phyloP scores from a whole-genome alignment of 2,329 filamentous ascomycete species.

The Apiospora hydei region DNA sequence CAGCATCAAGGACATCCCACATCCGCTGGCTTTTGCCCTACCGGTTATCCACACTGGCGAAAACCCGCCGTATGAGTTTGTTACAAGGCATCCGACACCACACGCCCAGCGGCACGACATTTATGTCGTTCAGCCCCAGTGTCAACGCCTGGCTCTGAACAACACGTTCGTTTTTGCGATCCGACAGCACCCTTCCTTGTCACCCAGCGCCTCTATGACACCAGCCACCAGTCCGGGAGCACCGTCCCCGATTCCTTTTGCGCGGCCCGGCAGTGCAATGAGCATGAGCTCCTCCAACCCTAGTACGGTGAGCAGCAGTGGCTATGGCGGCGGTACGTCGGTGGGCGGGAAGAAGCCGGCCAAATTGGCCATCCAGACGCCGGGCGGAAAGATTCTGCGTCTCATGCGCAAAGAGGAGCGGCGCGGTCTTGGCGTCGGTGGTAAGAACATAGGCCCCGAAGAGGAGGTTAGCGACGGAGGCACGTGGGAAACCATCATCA shows the following conservation, averaged over 20 bases:
- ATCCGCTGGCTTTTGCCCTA: slow-evolving; percentile 87
- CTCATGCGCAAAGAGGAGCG: slow-evolving; percentile 82
- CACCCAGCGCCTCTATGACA: slow-evolving; percentile 46
- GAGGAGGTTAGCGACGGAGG: slow-evolving; percentile 73
- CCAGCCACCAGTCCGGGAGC: slow-evolving; percentile 56
- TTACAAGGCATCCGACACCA: slow-evolving; percentile 91
- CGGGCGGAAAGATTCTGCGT: slow-evolving; percentile 91
- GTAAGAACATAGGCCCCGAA: slow-evolving; percentile 45
- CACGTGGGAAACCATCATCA: slow-evolving; percentile 90
- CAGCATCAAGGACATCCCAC: slow-evolving; percentile 94
- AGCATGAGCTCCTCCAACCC: slow-evolving; percentile 69
- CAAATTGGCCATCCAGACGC: slow-evolving; percentile 93
- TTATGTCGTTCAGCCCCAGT: slow-evolving; percentile 96
- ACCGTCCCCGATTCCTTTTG: slow-evolving; percentile 67
- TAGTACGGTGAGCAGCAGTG: slow-evolving; percentile 58
- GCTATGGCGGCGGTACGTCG: slow-evolving; percentile 44
- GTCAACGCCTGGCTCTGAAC: slow-evolving; percentile 84
- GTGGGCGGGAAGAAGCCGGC: slow-evolving; percentile 79
- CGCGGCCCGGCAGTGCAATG: slow-evolving; percentile 67
- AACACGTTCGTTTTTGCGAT: slow-evolving; percentile 98
- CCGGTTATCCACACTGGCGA: slow-evolving; percentile 89
- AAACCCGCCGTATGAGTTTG: slow-evolving; percentile 93
- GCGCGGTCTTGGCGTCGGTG: slow-evolving; percentile 55
- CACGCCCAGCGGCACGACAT: slow-evolving; percentile 98
- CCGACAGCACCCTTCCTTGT: slow-evolving; percentile 81